phyloP scores from a whole-genome alignment of 371 early-diverging fungal genomes.

The Capillidium rhysosporum region DNA sequence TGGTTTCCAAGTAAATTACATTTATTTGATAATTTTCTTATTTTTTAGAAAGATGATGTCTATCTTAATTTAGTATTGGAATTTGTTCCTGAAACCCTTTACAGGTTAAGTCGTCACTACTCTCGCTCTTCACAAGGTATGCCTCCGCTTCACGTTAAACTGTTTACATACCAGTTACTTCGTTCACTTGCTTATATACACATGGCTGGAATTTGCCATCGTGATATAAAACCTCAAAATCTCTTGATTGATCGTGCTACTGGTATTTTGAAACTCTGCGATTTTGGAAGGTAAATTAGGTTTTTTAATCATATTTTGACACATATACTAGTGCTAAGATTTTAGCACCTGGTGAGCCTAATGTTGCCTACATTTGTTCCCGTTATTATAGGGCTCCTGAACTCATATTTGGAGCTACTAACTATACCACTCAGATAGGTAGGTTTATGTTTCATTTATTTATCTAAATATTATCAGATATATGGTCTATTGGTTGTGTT shows the following conservation, averaged over 20 bases:
- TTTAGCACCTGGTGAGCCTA: slow-evolving; percentile 80
- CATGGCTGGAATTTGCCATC: slow-evolving; percentile 70
- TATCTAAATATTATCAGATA: slow-evolving; percentile 26
- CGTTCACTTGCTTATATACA: slow-evolving; percentile 93
- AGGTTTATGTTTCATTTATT: slow-evolving; percentile 4
- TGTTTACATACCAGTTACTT: slow-evolving; percentile 94
- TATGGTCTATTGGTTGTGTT: slow-evolving; percentile 99
- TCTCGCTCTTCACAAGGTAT: slow-evolving; percentile 78
- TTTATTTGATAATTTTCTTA: background rate
- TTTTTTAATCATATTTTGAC: background rate
- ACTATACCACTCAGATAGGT: slow-evolving; percentile 82
- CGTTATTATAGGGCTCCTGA: slow-evolving; percentile 98
- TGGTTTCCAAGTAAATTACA: slow-evolving; percentile 41
- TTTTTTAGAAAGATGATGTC: slow-evolving; percentile 59
- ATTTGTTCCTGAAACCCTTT: slow-evolving; percentile 86
- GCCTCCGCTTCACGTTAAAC: slow-evolving; percentile 79
- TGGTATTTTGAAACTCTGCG: slow-evolving; percentile 92
- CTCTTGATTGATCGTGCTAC: slow-evolving; percentile 75
- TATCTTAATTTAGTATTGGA: slow-evolving; percentile 85
- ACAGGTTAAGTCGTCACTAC: slow-evolving; percentile 68
- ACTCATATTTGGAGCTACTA: slow-evolving; percentile 91
- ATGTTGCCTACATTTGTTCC: slow-evolving; percentile 97
- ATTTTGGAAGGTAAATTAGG: slow-evolving; percentile 73
- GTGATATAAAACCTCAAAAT: slow-evolving; percentile 99
- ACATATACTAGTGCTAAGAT: slow-evolving; percentile 63